Conservation (phyloP, 768 basidiomycete species). For the Multifurca ochricompacta region DNA sequence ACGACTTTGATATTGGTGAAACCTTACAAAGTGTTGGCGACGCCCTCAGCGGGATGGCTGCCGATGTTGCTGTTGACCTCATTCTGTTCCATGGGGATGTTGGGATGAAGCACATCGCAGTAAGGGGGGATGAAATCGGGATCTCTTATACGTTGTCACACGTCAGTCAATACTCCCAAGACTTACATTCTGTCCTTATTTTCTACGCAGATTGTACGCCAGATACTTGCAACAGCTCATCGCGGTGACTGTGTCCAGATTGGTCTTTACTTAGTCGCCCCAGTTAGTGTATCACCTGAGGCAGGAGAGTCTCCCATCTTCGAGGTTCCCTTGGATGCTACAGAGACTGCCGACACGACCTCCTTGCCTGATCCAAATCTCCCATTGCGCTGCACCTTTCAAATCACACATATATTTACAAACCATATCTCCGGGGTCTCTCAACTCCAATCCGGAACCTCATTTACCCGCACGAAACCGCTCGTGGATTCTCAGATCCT, state of each 20-base stretch:
- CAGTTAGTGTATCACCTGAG: constrained; percentile 11
- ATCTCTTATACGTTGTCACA: constrained; percentile 75
- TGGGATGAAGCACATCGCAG: constrained; percentile 78
- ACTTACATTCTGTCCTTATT: constrained; percentile 19
- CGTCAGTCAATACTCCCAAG: constrained; percentile 43
- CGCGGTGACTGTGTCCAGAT: constrained; percentile 80
- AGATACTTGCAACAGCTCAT: constrained; percentile 62
- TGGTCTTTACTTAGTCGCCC: constrained; percentile 54
- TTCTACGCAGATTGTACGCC: constrained; percentile 62
- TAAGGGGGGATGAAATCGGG: constrained; percentile 79
- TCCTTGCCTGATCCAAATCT: constrained; percentile 26
- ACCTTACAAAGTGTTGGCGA: constrained; percentile 85
- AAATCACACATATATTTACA: constrained; percentile 44
- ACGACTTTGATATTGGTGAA: constrained; percentile 88
- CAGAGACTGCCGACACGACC: constrained; percentile 7
- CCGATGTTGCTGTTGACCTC: constrained; percentile 80
- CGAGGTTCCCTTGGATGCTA: constrained; percentile 17
- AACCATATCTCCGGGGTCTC: constrained; percentile 8
- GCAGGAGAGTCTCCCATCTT: not conserved
- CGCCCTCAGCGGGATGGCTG: constrained; percentile 74
- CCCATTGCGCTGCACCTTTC: constrained; percentile 49
- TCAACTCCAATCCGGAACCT: not conserved
- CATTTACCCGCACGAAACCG: constrained; percentile 30
- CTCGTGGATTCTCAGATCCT: constrained; percentile 47
- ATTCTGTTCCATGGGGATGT: constrained; percentile 88